Conservation (phyloP, 2,329 filamentous ascomycete genomes). For the Neopestalotiopsis sp. region DNA sequence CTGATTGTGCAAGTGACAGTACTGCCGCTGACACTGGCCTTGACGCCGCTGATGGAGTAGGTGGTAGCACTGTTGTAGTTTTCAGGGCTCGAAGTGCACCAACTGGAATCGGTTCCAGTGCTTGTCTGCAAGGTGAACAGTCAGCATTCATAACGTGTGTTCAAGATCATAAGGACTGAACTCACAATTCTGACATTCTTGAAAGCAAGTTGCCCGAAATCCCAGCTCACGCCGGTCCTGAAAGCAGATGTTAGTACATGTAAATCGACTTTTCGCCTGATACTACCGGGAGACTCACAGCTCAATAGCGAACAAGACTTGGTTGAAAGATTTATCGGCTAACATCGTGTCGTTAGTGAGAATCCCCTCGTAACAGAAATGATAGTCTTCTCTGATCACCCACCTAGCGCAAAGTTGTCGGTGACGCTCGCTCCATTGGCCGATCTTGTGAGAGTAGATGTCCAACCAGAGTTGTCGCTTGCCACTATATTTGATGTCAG, state of each 20-base stretch:
- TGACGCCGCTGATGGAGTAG: conserved; percentile 41
- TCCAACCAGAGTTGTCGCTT: conserved; percentile 37
- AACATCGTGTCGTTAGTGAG: conserved; percentile 9
- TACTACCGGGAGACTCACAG: conserved; percentile 32
- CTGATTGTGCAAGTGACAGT: conserved; percentile 48
- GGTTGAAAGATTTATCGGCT: conserved; percentile 45
- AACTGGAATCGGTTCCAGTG: conserved; percentile 36
- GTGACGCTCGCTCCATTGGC: conserved; percentile 35
- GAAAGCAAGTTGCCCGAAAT: conserved; percentile 45
- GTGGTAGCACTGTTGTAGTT: conserved; percentile 44
- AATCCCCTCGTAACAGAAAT: too few relatives aligned
- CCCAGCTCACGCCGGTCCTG: conserved; percentile 42
- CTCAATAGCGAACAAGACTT: conserved; percentile 47
- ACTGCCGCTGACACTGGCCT: conserved; percentile 38
- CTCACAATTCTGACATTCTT: conserved; percentile 55
- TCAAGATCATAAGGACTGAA: conserved; percentile 11
- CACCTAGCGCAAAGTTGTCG: conserved; percentile 41
- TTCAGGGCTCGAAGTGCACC: conserved; percentile 40
- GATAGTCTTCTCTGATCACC: conserved; percentile 5
- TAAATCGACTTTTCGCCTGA: not conserved
- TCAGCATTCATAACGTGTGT: conserved; percentile 12
- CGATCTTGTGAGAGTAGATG: conserved; percentile 38
- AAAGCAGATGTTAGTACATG: not conserved
- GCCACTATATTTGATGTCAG: conserved; percentile 15
- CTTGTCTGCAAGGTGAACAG: conserved; percentile 27